Evolutionary conservation across 176 grass and related monocot species (phyloP), one percentile per base, ranked within the genome.

Genomic region (Aegilops umbellulata): DNA sequence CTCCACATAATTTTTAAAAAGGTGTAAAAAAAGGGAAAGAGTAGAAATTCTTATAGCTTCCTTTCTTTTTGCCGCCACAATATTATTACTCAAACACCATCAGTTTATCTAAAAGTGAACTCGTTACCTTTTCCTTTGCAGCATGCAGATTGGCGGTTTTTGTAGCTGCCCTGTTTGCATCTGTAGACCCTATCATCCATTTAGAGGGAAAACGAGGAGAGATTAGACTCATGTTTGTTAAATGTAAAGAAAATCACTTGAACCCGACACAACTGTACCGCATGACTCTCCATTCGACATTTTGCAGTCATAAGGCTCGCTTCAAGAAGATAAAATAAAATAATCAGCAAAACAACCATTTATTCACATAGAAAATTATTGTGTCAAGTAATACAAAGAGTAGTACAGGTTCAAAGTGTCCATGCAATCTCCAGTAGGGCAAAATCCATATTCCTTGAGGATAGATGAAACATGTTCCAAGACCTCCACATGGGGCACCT

Each of bases 381-480:
- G 71, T 29, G 42, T 19, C 14, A 74, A 74, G 41, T 7, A 74
- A 49, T 49, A 49, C 71, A 74, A 74, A 74, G 24, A 49, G 71
- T 74, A 58, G 14, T 83, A 26, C 22, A 83, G 66, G 35, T 83
- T 24, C 6, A 53, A 3, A 72, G 55, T 17, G 31, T 83, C 49
- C 23, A 60, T 41, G 66, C 3, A 10, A 72, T 83, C 53, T 60
- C 49, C 49, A 41, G 67, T 25, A 39, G 31, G 32, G 55, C 4
- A 19, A 83, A 72, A 58, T 7, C 67, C 80, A 41, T 83, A 53
- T 24, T 60, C 80, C 67, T 60, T 60, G n/a, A 83, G 66, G 55
- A 83, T 17, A 60, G 31, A 83, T 26, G 80, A 83, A 36, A 83
- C 80, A 57, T 72, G 66, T 58, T 17, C 47, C 36, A 83, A 55